These are phyloP conservation scores for Umbelopsis sp. DNA, from an alignment of 192 early-diverging fungal genomes.

Conservation along the genomic window DNA sequence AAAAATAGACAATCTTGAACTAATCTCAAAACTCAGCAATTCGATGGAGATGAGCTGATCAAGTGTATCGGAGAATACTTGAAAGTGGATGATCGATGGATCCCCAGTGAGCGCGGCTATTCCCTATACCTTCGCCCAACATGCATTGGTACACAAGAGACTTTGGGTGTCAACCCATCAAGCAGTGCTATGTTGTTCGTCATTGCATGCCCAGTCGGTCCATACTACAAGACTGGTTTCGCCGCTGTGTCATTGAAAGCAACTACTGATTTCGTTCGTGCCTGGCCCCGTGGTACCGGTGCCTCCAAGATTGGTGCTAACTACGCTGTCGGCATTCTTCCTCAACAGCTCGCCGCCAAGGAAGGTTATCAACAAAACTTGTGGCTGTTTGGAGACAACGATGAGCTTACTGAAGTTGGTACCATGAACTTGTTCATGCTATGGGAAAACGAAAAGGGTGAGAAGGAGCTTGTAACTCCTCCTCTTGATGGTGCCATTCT, in stretches of 20 bases:
- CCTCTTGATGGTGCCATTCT: conserved; percentile 93
- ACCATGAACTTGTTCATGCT: conserved; percentile 96
- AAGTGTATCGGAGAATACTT: conserved; percentile 85
- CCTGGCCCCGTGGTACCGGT: conserved; percentile 95
- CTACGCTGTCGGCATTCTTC: conserved; percentile 73
- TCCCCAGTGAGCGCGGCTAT: conserved; percentile 89
- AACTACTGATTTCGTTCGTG: conserved; percentile 83
- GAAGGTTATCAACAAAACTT: conserved; percentile 93
- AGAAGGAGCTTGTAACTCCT: conserved; percentile 88
- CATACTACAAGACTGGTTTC: conserved; percentile 96
- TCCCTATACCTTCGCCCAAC: conserved; percentile 94
- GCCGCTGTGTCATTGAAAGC: conserved; percentile 84
- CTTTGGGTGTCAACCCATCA: conserved; percentile 81
- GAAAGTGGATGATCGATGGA: conserved; percentile 84
- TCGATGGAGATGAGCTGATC: conserved; percentile 77
- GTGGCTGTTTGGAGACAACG: conserved; percentile 90
- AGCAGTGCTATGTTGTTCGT: conserved; percentile 81
- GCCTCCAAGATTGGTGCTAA: conserved; percentile 90
- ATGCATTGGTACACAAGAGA: conserved; percentile 87
- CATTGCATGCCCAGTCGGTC: conserved; percentile 92
- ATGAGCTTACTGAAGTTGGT: conserved; percentile 92
- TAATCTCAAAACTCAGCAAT: conserved; percentile 40
- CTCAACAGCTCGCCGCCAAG: conserved; percentile 86
- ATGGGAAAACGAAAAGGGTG: conserved; percentile 83
- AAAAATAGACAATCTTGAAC: not conserved